Evolutionary conservation across 306 rosid genomes (phyloP).

Genomic region (Ceratonia siliqua): DNA sequence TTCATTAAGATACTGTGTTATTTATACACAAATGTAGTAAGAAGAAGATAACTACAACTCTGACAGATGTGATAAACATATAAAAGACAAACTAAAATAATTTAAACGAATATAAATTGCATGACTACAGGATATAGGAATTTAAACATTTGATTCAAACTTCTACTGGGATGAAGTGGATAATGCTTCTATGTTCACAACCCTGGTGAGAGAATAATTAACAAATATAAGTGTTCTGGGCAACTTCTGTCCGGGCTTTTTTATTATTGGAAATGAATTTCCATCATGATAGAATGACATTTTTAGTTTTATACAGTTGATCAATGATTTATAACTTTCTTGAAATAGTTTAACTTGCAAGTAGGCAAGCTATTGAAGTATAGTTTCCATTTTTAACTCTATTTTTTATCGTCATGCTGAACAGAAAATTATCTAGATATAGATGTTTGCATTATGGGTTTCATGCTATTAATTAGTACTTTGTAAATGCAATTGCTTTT

Average conservation of each 20-base stretch:
- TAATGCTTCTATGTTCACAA: background rate
- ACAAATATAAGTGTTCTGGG: background rate
- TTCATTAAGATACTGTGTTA: background rate
- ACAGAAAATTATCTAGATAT: slow-evolving; percentile 7
- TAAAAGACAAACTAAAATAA: background rate
- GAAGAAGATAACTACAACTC: background rate
- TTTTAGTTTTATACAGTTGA: background rate
- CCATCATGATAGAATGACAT: slow-evolving; percentile 1
- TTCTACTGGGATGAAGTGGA: background rate
- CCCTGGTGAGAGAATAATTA: background rate
- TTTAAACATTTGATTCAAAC: background rate
- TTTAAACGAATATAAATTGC: background rate
- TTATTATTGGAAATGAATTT: background rate
- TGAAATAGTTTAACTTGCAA: background rate
- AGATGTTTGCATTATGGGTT: slow-evolving; percentile 10
- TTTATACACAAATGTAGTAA: background rate
- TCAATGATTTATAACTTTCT: background rate
- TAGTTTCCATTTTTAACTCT: slow-evolving; percentile 5
- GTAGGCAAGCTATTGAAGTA: slow-evolving; percentile 11
- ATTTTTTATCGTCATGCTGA: background rate
- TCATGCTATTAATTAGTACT: background rate
- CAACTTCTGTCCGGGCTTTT: background rate
- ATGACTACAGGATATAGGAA: background rate
- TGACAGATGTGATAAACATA: background rate
- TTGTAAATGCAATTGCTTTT: slow-evolving; percentile 1